phyloP scores from a whole-genome alignment of 2,329 filamentous ascomycete species.

The Eutypella sp. region DNA sequence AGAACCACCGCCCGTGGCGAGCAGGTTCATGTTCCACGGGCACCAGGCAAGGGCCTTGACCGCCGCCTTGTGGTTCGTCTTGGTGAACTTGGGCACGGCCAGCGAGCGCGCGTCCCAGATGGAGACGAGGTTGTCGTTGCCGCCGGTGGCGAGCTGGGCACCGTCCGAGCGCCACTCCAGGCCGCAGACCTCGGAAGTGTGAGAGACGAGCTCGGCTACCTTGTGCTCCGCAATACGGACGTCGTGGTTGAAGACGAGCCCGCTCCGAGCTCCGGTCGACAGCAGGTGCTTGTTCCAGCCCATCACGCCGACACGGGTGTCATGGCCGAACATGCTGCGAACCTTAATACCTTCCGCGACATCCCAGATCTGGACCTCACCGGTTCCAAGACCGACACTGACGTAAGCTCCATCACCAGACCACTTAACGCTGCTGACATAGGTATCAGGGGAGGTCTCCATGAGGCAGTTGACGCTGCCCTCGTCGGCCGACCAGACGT shows the following conservation, averaged over 20 bases:
- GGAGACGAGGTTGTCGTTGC: slow-evolving; percentile 97
- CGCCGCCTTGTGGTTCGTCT: slow-evolving; percentile 98
- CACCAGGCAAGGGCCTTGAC: slow-evolving; percentile 99
- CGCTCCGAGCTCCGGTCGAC: slow-evolving; percentile 89
- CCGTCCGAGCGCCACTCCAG: slow-evolving; percentile 97
- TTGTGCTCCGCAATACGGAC: slow-evolving; percentile 98
- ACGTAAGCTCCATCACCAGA: slow-evolving; percentile 96
- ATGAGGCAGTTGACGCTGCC: slow-evolving; percentile 84
- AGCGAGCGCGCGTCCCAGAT: slow-evolving; percentile 98
- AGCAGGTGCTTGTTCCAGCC: slow-evolving; percentile 98
- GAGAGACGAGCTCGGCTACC: slow-evolving; percentile 91
- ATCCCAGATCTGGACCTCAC: slow-evolving; percentile 99
- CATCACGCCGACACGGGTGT: slow-evolving; percentile 95
- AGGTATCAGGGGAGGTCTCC: slow-evolving; percentile 84
- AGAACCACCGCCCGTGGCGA: slow-evolving; percentile 91
- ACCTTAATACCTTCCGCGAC: slow-evolving; percentile 93
- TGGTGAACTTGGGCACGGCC: slow-evolving; percentile 94
- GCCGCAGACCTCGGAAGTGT: slow-evolving; percentile 96
- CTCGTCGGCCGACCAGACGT: slow-evolving; percentile 96
- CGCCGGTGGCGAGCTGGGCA: slow-evolving; percentile 92
- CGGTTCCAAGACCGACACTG: slow-evolving; percentile 86
- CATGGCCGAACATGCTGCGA: slow-evolving; percentile 97
- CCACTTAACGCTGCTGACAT: slow-evolving; percentile 98
- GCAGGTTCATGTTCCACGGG: slow-evolving; percentile 96
- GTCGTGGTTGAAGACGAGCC: slow-evolving; percentile 97